A percentile compares a stretch with the other conserved stretches of the same genome.
Evolutionary conservation across 257 asterid species (phyloP).

Genomic region (Fraxinus cuspidata): DNA sequence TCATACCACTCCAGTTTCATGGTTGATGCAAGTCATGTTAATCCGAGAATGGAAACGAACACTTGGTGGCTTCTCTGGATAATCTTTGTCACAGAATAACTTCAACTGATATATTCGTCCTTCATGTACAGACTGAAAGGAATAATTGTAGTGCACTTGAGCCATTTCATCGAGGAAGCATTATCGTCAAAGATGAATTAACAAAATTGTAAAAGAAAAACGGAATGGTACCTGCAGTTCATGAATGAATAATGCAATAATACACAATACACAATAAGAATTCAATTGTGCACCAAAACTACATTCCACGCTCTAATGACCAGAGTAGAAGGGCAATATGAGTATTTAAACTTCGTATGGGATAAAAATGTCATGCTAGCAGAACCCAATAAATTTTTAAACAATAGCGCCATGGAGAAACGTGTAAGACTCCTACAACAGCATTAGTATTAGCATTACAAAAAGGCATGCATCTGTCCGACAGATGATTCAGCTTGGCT

Average conservation of each 20-base stretch:
- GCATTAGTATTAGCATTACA: not conserved
- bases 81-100: constrained; percentile 58
- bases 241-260: no score
- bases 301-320: not conserved
- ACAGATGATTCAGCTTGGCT: not conserved
- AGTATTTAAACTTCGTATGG: not conserved
- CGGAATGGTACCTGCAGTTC: not conserved
- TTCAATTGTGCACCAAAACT: not conserved
- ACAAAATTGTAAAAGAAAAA: not conserved
- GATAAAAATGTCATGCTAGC: not conserved
- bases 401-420: not conserved
- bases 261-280: not conserved
- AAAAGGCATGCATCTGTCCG: not conserved
- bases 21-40: constrained; percentile 52
- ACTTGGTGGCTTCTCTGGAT: constrained; percentile 58
- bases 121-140: constrained; percentile 51
- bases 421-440: not conserved
- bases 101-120: constrained; percentile 58
- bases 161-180: not conserved
- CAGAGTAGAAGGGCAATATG: not conserved
- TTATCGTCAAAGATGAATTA: not conserved
- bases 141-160: not conserved
- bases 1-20: constrained; percentile 55
- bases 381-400: not conserved
- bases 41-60: constrained; percentile 55